phyloP scores from a whole-genome alignment of 352 stramenopile genomes.

The Globisporangium abappressorium region DNA sequence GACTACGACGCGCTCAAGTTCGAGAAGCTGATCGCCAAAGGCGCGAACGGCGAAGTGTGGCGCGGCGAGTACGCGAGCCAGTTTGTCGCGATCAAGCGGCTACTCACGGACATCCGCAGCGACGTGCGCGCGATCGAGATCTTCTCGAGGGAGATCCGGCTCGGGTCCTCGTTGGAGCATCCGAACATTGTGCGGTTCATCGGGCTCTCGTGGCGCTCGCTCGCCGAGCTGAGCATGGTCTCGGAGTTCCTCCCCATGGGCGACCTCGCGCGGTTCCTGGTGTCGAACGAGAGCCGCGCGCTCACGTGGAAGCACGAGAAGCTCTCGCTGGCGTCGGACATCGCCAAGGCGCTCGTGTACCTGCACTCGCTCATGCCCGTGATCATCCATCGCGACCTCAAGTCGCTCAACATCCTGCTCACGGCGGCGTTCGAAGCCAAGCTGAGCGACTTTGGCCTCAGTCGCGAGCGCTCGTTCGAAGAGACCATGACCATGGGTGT shows the following conservation, averaged over 20 bases:
- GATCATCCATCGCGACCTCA: conserved; percentile 70
- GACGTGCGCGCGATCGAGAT: conserved; percentile 36
- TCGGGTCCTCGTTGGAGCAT: conserved; percentile 46
- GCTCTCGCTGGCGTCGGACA: conserved; percentile 50
- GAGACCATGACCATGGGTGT: conserved; percentile 69
- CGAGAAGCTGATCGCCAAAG: conserved; percentile 36
- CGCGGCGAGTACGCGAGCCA: conserved; percentile 33
- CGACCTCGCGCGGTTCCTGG: conserved; percentile 50
- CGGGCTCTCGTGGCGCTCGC: conserved; percentile 47
- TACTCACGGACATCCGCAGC: conserved; percentile 48
- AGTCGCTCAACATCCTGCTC: conserved; percentile 64
- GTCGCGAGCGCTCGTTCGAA: conserved; percentile 47
- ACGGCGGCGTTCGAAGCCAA: conserved; percentile 44
- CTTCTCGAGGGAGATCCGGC: conserved; percentile 54
- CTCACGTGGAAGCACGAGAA: conserved; percentile 51
- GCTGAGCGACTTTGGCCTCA: conserved; percentile 58
- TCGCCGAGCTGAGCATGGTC: conserved; percentile 55
- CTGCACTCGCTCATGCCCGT: conserved; percentile 47
- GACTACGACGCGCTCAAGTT: conserved; percentile 38
- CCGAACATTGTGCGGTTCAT: conserved; percentile 73
- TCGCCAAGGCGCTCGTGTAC: conserved; percentile 63
- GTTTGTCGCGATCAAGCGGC: conserved; percentile 56
- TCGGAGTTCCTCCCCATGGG: conserved; percentile 61
- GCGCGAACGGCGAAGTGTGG: conserved; percentile 67
- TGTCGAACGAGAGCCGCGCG: conserved; percentile 30